Evolutionary conservation across 257 asterid genomes (phyloP).

Genomic region (Plectranthus barbatus): DNA sequence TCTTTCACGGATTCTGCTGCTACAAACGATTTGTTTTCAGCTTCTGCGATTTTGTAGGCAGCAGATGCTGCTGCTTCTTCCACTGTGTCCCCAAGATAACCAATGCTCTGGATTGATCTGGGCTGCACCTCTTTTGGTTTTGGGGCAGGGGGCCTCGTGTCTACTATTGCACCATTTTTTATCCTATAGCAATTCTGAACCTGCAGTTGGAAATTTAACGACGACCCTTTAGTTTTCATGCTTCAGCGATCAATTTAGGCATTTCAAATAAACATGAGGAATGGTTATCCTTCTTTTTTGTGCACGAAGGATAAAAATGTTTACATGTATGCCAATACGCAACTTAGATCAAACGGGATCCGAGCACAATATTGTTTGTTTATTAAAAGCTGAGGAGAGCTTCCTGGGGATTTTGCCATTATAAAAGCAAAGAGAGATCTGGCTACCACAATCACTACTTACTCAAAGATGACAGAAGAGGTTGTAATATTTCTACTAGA

Average conservation of each 20-base stretch:
- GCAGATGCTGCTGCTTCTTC: conserved; percentile 54
- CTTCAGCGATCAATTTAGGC: not conserved
- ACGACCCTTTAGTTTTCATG: not conserved
- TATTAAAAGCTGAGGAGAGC: not conserved
- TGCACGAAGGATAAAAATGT: not conserved
- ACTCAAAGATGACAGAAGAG: not conserved
- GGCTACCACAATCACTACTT: not conserved
- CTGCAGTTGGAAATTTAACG: conserved; percentile 27
- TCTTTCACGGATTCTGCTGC: conserved; percentile 77
- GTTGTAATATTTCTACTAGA: not conserved
- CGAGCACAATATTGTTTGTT: not conserved
- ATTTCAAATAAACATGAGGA: not conserved
- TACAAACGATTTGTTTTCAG: conserved; percentile 69
- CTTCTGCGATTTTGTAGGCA: conserved; percentile 60
- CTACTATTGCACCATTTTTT: conserved; percentile 31
- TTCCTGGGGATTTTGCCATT: too few relatives aligned
- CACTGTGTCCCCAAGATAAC: conserved; percentile 45
- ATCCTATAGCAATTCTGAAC: conserved; percentile 49
- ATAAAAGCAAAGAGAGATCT: too few relatives aligned
- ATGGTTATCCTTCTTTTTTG: not conserved
- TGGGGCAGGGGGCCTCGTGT: conserved; percentile 16
- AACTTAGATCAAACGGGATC: not conserved
- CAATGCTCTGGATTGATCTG: conserved; percentile 34
- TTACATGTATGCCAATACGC: not conserved
- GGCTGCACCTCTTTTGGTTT: conserved; percentile 33